Evolutionary conservation across 768 basidiomycete genomes (phyloP), one percentile per base, ranked within the genome.

Genomic region (Mycena haematopus): DNA sequence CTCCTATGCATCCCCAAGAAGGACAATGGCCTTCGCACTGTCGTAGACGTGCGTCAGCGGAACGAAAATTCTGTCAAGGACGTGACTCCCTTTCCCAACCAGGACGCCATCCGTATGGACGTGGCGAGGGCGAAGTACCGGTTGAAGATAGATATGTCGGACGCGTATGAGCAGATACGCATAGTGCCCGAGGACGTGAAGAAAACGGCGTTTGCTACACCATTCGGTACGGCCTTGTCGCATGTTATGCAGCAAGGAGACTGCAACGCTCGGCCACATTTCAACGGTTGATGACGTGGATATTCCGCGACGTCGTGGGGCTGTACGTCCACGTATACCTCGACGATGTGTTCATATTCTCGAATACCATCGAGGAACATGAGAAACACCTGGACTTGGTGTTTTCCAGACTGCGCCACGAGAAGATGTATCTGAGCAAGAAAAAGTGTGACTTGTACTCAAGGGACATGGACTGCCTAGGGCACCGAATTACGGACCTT

Each of bases 341-440:
- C 0, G 80, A 84, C 58, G 78, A 83, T 62, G 74, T 83, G 2
- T 77, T 82, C 49, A 69, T 82, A 0, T 82, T 64, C 58, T 77
- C 75, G 0, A 60, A 76, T 14, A 65, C 74, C 0, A 62, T 79
- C 1, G 75, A 76, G n/a, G 80, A 80, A 0, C 80, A 83, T 51
- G 68, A 75, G 33, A 11, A 63, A 11, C 73, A 80, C 62, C 63
- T 83, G 0, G 33, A 56, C 2, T 25, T 72, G 0, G 71, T 81
- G 0, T 74, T 82, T 35, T 63, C 69, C 0, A 63, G 56, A 0
- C 66, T 83, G 0, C 35, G 72, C 0, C 45, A 72, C 19, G 47
- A 69, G 2, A 17, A 72, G 1, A 65, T 83, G 1, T 80, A 69
- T 56, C 64, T 82, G 0, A 76, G 63, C 72, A 1, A 25, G n/a